phyloP scores from a whole-genome alignment of 306 rosid species.

The apple (Malus domestica) region DNA sequence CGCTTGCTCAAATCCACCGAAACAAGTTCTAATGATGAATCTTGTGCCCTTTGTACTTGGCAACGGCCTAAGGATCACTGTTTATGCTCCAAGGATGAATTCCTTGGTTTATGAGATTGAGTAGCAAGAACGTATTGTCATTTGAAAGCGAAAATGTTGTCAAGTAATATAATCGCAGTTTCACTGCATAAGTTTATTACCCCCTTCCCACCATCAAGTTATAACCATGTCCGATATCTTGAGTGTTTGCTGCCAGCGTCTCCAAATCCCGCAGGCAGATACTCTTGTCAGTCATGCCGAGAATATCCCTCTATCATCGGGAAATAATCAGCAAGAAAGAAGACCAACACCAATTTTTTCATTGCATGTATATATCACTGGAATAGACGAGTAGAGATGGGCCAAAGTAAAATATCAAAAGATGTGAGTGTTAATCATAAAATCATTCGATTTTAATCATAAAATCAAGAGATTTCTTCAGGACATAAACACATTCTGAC shows the following conservation, averaged over 20 bases:
- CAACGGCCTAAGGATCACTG: constrained; percentile 39
- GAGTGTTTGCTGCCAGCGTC: constrained; percentile 48
- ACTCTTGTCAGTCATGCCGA: constrained; percentile 56
- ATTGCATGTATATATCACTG: too few species aligned
- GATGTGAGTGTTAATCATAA: too few species aligned
- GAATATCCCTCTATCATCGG: constrained; percentile 50
- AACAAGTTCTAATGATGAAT: constrained; percentile 57
- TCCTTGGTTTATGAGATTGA: constrained; percentile 58
- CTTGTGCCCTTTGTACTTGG: constrained; percentile 48
- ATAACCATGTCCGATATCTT: constrained; percentile 56
- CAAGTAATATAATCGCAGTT: constrained; percentile 31
- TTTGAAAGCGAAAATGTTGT: constrained; percentile 56
- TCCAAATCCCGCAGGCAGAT: constrained; percentile 61
- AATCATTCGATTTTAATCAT: too few species aligned
- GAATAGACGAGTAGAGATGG: constrained; percentile 42
- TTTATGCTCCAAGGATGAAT: constrained; percentile 67
- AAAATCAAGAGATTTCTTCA: neutral
- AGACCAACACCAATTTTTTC: constrained; percentile 41
- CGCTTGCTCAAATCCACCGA: constrained; percentile 57
- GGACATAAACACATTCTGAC: neutral
- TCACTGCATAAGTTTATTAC: constrained; percentile 51
- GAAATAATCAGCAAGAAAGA: constrained; percentile 59
- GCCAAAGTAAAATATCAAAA: constrained; percentile 38
- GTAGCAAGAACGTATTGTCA: constrained; percentile 46
- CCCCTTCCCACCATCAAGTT: constrained; percentile 33